Conservation (phyloP, 768 basidiomycete genomes). For the Pleurotus giganteus region DNA sequence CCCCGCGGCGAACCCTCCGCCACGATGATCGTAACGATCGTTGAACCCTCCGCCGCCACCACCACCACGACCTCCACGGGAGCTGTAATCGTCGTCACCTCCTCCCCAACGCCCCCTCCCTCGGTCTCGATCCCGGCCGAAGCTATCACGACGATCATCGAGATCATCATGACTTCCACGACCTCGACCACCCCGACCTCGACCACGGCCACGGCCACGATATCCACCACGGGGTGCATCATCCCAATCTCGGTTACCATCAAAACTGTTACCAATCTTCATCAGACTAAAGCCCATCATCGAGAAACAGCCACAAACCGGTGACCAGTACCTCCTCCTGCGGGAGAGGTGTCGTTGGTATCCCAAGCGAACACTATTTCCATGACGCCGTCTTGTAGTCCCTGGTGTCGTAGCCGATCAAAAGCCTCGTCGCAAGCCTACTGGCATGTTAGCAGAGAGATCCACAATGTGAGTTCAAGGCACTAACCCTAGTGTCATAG, state of each 20-base stretch:
- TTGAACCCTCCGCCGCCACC: slow-evolving; percentile 31
- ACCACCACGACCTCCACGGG: slow-evolving; percentile 24
- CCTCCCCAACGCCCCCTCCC: slow-evolving; percentile 31
- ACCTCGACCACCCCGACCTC: slow-evolving; percentile 39
- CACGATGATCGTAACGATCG: slow-evolving; percentile 42
- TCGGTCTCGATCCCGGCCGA: slow-evolving; percentile 47
- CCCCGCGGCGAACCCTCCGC: slow-evolving; percentile 25
- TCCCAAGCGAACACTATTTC: slow-evolving; percentile 90
- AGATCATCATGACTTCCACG: slow-evolving; percentile 39
- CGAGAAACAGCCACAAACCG: slow-evolving; percentile 25
- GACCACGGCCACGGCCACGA: slow-evolving; percentile 37
- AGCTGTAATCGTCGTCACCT: slow-evolving; percentile 40
- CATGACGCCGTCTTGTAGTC: slow-evolving; percentile 83
- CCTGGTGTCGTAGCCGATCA: slow-evolving; percentile 77
- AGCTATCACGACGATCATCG: slow-evolving; percentile 46
- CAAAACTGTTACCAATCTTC: slow-evolving; percentile 27
- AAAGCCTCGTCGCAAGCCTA: slow-evolving; percentile 79
- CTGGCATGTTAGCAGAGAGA: background rate
- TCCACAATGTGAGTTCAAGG: background rate
- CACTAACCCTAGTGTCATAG: slow-evolving; percentile 80
- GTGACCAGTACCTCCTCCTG: slow-evolving; percentile 26
- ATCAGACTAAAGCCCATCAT: slow-evolving; percentile 10
- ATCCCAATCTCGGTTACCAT: slow-evolving; percentile 49
- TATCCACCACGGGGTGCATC: slow-evolving; percentile 43
- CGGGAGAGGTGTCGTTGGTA: slow-evolving; percentile 49